These are phyloP conservation scores for Hypoxylon intermedium DNA, from an alignment of 495 filamentous ascomycete genomes.

Conservation along the genomic window DNA sequence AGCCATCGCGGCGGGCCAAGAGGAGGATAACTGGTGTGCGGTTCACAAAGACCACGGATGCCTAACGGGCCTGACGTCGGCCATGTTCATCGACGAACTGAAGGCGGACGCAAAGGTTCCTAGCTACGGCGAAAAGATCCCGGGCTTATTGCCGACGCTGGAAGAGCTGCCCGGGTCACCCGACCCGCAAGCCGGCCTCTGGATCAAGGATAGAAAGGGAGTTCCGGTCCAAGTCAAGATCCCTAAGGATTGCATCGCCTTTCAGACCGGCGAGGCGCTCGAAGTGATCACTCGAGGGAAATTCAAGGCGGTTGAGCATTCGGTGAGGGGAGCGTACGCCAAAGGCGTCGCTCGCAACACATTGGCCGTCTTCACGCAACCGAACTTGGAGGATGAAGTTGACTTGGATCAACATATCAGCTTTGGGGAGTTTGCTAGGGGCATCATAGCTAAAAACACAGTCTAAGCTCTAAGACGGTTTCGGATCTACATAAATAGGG, in stretches of 20 bases:
- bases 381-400: slow-evolving; percentile 87
- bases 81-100: slow-evolving; percentile 92
- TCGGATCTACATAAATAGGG: too few relatives aligned
- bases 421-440: slow-evolving; percentile 89
- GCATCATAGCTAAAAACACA: slow-evolving; percentile 82
- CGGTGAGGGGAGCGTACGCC: slow-evolving; percentile 73
- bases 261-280: slow-evolving; percentile 93
- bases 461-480: slow-evolving; percentile 40
- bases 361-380: slow-evolving; percentile 96
- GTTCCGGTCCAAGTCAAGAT: slow-evolving; percentile 85
- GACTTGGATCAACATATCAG: slow-evolving; percentile 70
- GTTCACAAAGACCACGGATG: slow-evolving; percentile 95
- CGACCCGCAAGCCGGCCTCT: slow-evolving; percentile 83
- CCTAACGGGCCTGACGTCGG: slow-evolving; percentile 89
- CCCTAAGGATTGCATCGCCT: slow-evolving; percentile 87
- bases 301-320: slow-evolving; percentile 96
- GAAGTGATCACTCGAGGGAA: slow-evolving; percentile 86
- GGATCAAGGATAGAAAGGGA: slow-evolving; percentile 85
- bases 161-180: slow-evolving; percentile 75
- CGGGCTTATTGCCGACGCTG: slow-evolving; percentile 57
- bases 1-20: slow-evolving; percentile 39
- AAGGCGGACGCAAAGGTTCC: slow-evolving; percentile 53
- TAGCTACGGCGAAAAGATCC: slow-evolving; percentile 38
- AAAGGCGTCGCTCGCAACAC: slow-evolving; percentile 83
- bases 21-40: slow-evolving; percentile 93